Conservation (phyloP, 805 yeast species). For the Komagataella populi region DNA sequence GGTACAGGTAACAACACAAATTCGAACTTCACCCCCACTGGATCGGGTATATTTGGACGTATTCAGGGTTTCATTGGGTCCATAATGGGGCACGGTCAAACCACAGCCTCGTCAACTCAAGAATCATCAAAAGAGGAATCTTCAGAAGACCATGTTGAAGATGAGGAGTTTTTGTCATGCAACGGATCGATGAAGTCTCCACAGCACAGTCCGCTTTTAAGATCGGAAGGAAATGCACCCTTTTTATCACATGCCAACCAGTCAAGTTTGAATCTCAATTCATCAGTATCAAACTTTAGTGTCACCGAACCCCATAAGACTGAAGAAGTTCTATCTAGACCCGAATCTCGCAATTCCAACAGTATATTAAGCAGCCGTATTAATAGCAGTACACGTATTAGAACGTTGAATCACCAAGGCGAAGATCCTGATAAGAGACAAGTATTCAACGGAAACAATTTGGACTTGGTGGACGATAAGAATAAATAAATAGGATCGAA, state of each 20-base stretch:
- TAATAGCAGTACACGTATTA: neutral
- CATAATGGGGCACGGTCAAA: conserved; percentile 1
- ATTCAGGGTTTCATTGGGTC: conserved; percentile 3
- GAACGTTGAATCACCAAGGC: neutral
- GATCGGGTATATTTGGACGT: conserved; percentile 1
- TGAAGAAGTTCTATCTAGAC: neutral
- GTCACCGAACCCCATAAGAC: neutral
- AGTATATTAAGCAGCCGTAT: neutral
- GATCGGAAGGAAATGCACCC: neutral
- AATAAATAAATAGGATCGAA: conserved; percentile 7
- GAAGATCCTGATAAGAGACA: conserved; percentile 21
- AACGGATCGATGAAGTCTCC: neutral
- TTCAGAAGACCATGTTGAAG: neutral
- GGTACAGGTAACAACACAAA: conserved; percentile 1
- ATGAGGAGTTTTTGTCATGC: neutral
- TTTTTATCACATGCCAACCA: neutral
- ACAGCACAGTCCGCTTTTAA: neutral
- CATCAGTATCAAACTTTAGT: conserved; percentile 4
- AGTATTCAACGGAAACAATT: conserved; percentile 45
- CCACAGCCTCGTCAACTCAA: conserved; percentile 3
- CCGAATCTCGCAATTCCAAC: neutral
- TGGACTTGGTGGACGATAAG: conserved; percentile 36
- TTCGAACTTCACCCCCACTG: conserved; percentile 1
- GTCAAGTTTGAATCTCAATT: conserved; percentile 2
- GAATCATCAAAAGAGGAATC: neutral